Base-by-base conservation (phyloP, 2,329 filamentous ascomycete species). In the Curvularia hawaiiensis region DNA sequence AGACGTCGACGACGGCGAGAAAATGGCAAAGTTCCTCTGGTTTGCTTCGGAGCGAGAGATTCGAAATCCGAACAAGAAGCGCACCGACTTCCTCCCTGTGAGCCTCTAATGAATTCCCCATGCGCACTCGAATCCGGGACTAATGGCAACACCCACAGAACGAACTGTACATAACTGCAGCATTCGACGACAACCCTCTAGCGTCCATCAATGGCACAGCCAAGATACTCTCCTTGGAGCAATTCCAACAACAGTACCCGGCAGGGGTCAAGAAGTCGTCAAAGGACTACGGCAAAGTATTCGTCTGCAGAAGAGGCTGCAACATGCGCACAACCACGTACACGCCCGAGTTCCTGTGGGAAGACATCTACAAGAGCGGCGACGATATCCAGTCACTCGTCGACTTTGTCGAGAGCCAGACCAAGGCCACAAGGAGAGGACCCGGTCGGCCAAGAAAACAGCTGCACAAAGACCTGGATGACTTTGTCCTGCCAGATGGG, bases 11-110 rank as follows among this genome's bases (percentile, higher is more conserved):
- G 69, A 75, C 12, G 88, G 87, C 3, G 80, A 82, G 61, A 97
- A 92, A 81, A 87, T 88, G 26, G 94, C 90, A 54, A 90, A 89
- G 61, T 95, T 99, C 71, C 89, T 97, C 84, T 99, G 95, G 95
- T 97, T 99, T 73, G 92, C 91, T 0, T 92, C 91, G 0, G 90
- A 96, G 68, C 90, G 90, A 69, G 94, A 98, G 77, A 91, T 97
- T 59, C 86, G 89, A 28, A 95, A 91, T 68, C 90, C 88, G 72
- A 85, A 87, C 56, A 94, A 91, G 78, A 96, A 95, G 79, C 83
- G 92, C 69, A 84, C 81, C 12, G 95, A 99, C 77, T 91, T 86
- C 58, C 76, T 96, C 51, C 85, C 85, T 71, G 87, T 90, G 79
- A 56, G 79, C 22, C 26, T 22, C 35, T 67, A 30, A 30, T 38